Evolutionary conservation across 768 basidiomycete genomes (phyloP), one percentile per base, ranked within the genome.

Genomic region (Austroboletus festivus): DNA sequence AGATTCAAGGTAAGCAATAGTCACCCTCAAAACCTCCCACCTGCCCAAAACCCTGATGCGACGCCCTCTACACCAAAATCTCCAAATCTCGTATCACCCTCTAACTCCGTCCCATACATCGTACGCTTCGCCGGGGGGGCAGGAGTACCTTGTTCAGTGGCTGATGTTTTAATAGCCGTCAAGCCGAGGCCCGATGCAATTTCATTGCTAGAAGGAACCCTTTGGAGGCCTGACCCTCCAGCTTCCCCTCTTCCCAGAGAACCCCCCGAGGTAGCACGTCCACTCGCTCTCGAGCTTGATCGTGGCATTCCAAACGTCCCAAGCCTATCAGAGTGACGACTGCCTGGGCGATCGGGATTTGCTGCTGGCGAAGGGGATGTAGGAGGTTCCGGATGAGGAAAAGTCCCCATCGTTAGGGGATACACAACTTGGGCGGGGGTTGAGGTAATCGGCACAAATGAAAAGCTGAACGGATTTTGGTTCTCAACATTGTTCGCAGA

Each of bases 21-120:
- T 30, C 16, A 4, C 21, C 20, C 47, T 64, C 46, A 78, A 55
- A 73, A 77, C 44, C 71, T 69, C 42, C 74, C 74, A 38, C 74
- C 73, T 1, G 77, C 65, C 85, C 87, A 89, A 59, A 84, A 88
- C 6, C 79, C 78, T 41, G 77, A 77, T n/a, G 84, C 84, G 48
- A 89, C 80, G 12, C 87, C 84, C 59, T 87, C 83, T 21, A 87
- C 73, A 33, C 88, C 88, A 61, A 89, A 90, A 67, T 90, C 88
- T 5, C 88, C 88, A 61, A 91, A 91, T 43, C 88, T 79, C n/a
- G 84, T 83, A 60, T 90, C 87, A 26, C 72, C 72, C n/a, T 88
- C 87, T 37, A 89, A 68, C 67, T 90, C 88, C 0, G 88, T 90
- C 8, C 88, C 88, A 63, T 89, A 90, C 83, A 90, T 86, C 5